Percentiles rank a stretch among this genome's conserved stretches.
Conservation (phyloP, 2,329 filamentous ascomycete species). For the Tolypocladium tundrense region DNA sequence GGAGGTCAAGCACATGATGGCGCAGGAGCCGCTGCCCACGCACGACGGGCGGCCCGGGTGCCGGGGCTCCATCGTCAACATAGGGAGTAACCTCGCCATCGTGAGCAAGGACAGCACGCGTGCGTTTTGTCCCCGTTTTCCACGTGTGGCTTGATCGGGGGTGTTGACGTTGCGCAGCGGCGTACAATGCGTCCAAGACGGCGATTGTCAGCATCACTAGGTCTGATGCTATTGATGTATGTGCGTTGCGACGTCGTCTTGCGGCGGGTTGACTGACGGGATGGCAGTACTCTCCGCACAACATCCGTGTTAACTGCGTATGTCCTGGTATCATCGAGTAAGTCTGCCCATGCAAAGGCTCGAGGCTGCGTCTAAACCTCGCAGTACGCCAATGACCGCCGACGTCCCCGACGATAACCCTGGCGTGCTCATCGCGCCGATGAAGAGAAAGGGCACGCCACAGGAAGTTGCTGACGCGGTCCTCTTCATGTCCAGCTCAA, state of each 20-base stretch:
- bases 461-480: slow-evolving; percentile 36
- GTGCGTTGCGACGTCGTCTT: slow-evolving; percentile 14
- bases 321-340: slow-evolving; percentile 29
- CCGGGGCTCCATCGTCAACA: slow-evolving; percentile 33
- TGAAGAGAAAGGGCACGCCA: slow-evolving; percentile 29
- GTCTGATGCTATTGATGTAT: slow-evolving; percentile 31
- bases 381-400: slow-evolving; percentile 30
- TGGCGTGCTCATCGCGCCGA: slow-evolving; percentile 21
- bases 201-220: slow-evolving; percentile 32
- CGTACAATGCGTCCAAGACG: slow-evolving; percentile 35
- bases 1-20: slow-evolving; percentile 30
- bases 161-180: slow-evolving; percentile 16
- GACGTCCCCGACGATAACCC: slow-evolving; percentile 22
- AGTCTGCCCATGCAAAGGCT: slow-evolving; percentile 10
- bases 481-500: slow-evolving; percentile 32
- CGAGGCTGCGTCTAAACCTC: neutral
- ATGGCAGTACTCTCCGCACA: slow-evolving; percentile 29
- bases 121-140: slow-evolving; percentile 12
- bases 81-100: slow-evolving; percentile 32
- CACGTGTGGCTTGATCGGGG: too few relatives aligned
- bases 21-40: slow-evolving; percentile 28
- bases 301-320: slow-evolving; percentile 34
- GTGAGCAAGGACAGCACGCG: slow-evolving; percentile 29
- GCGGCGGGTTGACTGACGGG: neutral
- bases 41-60: slow-evolving; percentile 27